Conservation (phyloP, 2,329 filamentous ascomycete genomes). For the Tympanopsis confertula region DNA sequence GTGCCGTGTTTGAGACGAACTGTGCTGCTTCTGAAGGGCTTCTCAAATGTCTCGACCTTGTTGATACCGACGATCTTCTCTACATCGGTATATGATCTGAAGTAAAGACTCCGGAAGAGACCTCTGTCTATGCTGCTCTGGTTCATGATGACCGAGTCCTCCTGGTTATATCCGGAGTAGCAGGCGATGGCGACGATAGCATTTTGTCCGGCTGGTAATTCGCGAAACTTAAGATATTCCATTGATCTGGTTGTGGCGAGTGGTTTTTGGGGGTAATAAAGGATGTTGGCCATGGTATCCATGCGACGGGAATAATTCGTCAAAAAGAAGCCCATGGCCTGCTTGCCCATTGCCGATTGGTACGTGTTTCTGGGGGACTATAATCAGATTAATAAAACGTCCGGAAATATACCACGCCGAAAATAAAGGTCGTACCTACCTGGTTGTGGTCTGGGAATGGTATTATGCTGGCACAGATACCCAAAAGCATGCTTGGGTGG, state of each 20-base stretch:
- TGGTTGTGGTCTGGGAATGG: slow-evolving; percentile 98
- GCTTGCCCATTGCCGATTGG: slow-evolving; percentile 99
- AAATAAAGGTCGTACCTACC: too few species aligned
- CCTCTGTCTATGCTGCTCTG: slow-evolving; percentile 97
- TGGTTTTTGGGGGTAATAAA: slow-evolving; percentile 97
- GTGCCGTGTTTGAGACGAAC: slow-evolving; percentile 87
- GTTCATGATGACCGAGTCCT: slow-evolving; percentile 99
- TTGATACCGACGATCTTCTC: slow-evolving; percentile 94
- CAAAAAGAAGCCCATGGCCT: slow-evolving; percentile 97
- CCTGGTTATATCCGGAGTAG: slow-evolving; percentile 98
- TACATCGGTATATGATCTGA: slow-evolving; percentile 91
- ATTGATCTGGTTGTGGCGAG: slow-evolving; percentile 95
- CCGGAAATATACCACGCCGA: too few species aligned
- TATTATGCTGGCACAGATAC: slow-evolving; percentile 97
- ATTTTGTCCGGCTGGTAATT: slow-evolving; percentile 92
- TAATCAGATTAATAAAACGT: too few species aligned
- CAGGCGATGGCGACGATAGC: slow-evolving; percentile 95
- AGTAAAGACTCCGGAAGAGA: slow-evolving; percentile 94
- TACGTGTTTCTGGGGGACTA: slow-evolving; percentile 98
- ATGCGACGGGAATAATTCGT: slow-evolving; percentile 95
- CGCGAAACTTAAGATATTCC: slow-evolving; percentile 97
- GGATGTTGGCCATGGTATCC: slow-evolving; percentile 99
- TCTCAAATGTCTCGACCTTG: slow-evolving; percentile 87
- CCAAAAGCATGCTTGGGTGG: slow-evolving; percentile 96
- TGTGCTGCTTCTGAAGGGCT: slow-evolving; percentile 78